These are phyloP conservation scores for Solanum chaucha DNA, from an alignment of 257 asterid species.

Conservation along the genomic window DNA sequence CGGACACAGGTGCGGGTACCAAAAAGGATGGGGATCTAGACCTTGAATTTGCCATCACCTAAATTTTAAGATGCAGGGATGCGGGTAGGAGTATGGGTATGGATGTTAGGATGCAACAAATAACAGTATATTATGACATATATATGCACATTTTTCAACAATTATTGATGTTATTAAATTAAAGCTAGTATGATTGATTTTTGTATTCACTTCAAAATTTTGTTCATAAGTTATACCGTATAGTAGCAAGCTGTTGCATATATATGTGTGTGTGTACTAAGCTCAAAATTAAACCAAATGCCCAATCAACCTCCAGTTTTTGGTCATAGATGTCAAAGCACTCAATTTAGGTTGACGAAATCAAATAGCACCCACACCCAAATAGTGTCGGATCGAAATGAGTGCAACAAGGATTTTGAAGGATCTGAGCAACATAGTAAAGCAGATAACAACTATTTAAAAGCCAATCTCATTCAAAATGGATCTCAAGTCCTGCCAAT, in stretches of 20 bases:
- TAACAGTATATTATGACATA: neutral
- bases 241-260: neutral
- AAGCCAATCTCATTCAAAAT: neutral
- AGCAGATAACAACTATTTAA: neutral
- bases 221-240: neutral
- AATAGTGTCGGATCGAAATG: neutral
- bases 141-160: neutral
- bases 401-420: neutral
- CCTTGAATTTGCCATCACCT: neutral
- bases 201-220: neutral
- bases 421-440: neutral
- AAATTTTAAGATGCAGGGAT: neutral
- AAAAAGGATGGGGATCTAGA: neutral
- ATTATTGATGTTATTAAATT: neutral
- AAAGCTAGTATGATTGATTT: neutral
- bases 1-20: neutral
- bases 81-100: neutral
- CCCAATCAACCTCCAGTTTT: neutral
- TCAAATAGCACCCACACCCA: neutral
- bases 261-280: neutral
- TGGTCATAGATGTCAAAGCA: neutral
- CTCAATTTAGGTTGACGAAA: neutral
- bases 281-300: neutral
- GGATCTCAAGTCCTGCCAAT: neutral
- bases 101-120: neutral